phyloP scores from a whole-genome alignment of 2,329 filamentous ascomycete genomes.

The Ophiosphaerella narmari region DNA sequence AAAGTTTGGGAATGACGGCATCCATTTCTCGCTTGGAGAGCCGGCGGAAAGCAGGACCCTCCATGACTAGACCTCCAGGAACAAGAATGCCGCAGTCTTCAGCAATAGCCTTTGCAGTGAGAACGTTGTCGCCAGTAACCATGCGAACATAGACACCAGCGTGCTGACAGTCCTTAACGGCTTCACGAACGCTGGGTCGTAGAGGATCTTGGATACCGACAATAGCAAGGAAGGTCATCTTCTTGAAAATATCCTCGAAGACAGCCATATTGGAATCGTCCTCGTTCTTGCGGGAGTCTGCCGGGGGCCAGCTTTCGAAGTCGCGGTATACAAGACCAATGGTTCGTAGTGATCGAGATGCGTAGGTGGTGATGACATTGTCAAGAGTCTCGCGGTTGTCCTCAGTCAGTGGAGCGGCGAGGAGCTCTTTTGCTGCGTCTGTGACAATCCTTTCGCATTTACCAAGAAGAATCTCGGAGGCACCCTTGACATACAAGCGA shows the following conservation, averaged over 20 bases:
- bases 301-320: constrained; percentile 80
- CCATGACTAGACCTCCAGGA: constrained; percentile 72
- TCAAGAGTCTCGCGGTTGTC: constrained; percentile 65
- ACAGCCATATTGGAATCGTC: constrained; percentile 66
- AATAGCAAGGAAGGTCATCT: constrained; percentile 75
- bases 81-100: constrained; percentile 77
- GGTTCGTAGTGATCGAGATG: constrained; percentile 77
- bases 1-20: constrained; percentile 64
- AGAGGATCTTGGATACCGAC: constrained; percentile 84
- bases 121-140: constrained; percentile 83
- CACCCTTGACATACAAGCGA: constrained; percentile 60
- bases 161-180: constrained; percentile 72
- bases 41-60: constrained; percentile 78
- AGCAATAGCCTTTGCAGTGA: constrained; percentile 79
- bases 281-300: constrained; percentile 59
- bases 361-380: constrained; percentile 75
- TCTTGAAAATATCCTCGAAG: constrained; percentile 70
- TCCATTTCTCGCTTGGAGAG: constrained; percentile 64
- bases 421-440: constrained; percentile 64
- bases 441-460: constrained; percentile 59
- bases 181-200: constrained; percentile 73
- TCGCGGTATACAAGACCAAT: constrained; percentile 85
- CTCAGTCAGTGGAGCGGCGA: constrained; percentile 57
- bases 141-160: constrained; percentile 82
- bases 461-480: constrained; percentile 56